Conservation (phyloP, 192 early-diverging fungal genomes). For the Oehlia diaphana region DNA sequence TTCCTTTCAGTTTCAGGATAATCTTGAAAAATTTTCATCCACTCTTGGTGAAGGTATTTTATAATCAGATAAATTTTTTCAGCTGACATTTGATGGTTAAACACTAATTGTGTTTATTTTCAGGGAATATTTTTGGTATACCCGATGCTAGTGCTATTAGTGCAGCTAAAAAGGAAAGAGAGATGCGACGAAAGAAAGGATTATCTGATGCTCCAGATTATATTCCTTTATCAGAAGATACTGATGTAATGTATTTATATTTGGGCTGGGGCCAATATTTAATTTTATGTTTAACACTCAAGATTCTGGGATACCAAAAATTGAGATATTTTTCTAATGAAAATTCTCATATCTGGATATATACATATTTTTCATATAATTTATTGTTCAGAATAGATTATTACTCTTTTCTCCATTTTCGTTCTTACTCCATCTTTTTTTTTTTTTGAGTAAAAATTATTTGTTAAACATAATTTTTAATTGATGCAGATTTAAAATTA, state of each 20-base stretch:
- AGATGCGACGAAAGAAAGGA: slow-evolving; percentile 47
- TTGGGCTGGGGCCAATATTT: too few species aligned
- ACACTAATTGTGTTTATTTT: neutral
- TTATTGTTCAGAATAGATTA: too few species aligned
- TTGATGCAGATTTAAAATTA: neutral
- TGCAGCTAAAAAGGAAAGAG: slow-evolving; percentile 56
- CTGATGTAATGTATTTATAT: slow-evolving; percentile 9
- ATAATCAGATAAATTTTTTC: neutral
- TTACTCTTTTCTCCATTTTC: too few species aligned
- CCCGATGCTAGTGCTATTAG: slow-evolving; percentile 54
- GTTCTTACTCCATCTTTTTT: too few species aligned
- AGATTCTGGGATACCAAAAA: too few species aligned
- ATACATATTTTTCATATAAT: too few species aligned
- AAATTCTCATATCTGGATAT: too few species aligned
- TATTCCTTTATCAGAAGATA: slow-evolving; percentile 39
- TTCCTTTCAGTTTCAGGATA: slow-evolving; percentile 11
- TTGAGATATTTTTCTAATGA: too few species aligned
- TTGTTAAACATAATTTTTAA: neutral
- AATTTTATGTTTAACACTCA: too few species aligned
- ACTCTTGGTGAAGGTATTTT: slow-evolving; percentile 2
- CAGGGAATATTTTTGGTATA: slow-evolving; percentile 30
- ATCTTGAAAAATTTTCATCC: slow-evolving; percentile 8
- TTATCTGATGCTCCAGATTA: slow-evolving; percentile 36
- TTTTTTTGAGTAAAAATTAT: too few species aligned
- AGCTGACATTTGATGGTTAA: neutral